Base-by-base conservation (phyloP, 2,329 filamentous ascomycete genomes). In the Chrysosporium queenslandicum region DNA sequence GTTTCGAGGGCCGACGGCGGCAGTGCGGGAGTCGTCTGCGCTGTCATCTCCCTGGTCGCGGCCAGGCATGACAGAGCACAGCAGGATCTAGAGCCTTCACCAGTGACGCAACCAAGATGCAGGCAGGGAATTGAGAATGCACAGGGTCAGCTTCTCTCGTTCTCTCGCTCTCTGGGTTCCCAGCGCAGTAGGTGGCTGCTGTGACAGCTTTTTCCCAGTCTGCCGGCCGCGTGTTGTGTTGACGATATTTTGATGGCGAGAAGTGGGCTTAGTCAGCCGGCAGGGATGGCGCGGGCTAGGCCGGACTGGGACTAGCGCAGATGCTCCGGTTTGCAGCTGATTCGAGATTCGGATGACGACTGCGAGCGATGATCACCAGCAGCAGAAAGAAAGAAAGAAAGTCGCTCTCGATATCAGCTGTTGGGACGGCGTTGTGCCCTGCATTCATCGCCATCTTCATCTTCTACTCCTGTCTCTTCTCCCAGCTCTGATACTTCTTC, bases 21-120 rank as follows among this genome's bases (percentile, higher is more conserved):
- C 71, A 34, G 71, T 76, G 45, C 74, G 66, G 16, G 74, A 77
- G 58, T 77, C 68, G 50, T 57, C 57, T 37, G 56, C 59, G 20
- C 59, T 68, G 46, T 65, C 63, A 29, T 71, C 37, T 43, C 37
- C 51, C 39, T 37, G 51, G 46, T 40, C 54, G n/a, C 29, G 18
- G 29, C 54, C 42, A 43, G 54, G 50, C 54, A 56, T 56, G 34
- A 46, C 50, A 42, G 50, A 18, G 3, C 5, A 6, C 9, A 29
- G 9, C 27, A 29, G 27, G n/a, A n/a, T n/a, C n/a, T n/a, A n/a
- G n/a, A n/a, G n/a, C n/a, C n/a, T n/a, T n/a, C n/a, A n/a, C n/a
- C n/a, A n/a, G n/a, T n/a, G n/a, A n/a, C n/a, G n/a, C n/a, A 29
- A 29, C 9, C 27, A 29, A 29, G 9, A 9, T 29, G 9, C 4